Evolutionary conservation across 495 filamentous ascomycete genomes (phyloP).

Genomic region (Staphylotrichum longicolle): DNA sequence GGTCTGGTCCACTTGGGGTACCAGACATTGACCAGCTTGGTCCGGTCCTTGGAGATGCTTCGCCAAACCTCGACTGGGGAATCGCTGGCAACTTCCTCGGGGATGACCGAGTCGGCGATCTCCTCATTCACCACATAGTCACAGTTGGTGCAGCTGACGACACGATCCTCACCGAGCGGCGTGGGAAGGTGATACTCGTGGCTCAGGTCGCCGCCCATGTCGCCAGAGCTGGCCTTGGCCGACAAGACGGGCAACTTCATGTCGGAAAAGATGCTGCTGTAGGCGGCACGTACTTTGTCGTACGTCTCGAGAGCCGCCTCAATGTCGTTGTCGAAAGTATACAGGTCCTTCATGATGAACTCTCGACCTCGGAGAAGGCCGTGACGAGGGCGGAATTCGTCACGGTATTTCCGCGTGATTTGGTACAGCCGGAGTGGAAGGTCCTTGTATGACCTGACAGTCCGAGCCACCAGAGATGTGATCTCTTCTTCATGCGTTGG

Average conservation of each 20-base stretch:
- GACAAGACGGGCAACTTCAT: conserved; percentile 80
- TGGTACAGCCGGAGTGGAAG: conserved; percentile 89
- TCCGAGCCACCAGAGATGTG: conserved; percentile 69
- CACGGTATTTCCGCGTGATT: conserved; percentile 89
- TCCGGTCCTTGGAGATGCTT: conserved; percentile 67
- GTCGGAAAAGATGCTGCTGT: conserved; percentile 73
- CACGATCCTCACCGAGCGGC: conserved; percentile 78
- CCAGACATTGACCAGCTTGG: conserved; percentile 64
- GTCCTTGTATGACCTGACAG: conserved; percentile 80
- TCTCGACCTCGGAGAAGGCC: conserved; percentile 88
- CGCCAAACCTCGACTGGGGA: conserved; percentile 50
- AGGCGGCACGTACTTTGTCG: conserved; percentile 63
- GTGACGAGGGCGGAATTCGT: conserved; percentile 83
- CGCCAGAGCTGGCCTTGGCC: conserved; percentile 88
- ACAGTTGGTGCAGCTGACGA: conserved; percentile 73
- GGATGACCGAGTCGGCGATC: conserved; percentile 40
- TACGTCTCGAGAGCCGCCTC: conserved; percentile 75
- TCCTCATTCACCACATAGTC: conserved; percentile 84
- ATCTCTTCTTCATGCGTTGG: conserved; percentile 98
- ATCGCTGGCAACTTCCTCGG: conserved; percentile 4
- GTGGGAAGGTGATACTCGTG: conserved; percentile 91
- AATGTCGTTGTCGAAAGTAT: conserved; percentile 79
- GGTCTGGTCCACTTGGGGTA: conserved; percentile 47
- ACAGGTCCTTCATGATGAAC: conserved; percentile 97
- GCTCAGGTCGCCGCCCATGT: conserved; percentile 88